Percentiles rank a stretch among this genome's conserved stretches.
phyloP scores from a whole-genome alignment of 768 basidiomycete species.

The Exidia glandulosa region DNA sequence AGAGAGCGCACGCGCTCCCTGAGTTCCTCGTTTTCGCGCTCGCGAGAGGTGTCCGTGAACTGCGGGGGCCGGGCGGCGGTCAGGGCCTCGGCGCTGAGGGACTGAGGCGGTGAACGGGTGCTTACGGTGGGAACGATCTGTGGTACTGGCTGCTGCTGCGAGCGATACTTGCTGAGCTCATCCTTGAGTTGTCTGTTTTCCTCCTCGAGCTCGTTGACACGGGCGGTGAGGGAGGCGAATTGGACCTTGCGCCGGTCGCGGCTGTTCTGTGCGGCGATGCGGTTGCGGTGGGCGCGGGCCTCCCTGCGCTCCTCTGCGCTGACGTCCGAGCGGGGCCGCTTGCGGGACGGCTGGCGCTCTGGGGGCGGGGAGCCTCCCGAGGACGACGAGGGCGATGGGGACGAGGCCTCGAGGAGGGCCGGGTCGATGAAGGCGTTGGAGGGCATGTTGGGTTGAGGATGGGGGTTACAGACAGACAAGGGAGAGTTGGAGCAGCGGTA shows the following conservation, averaged over 20 bases:
- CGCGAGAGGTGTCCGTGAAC: constrained; percentile 29
- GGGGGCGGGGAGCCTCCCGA: constrained; percentile 13
- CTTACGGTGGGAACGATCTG: not conserved
- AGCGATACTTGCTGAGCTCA: constrained; percentile 2
- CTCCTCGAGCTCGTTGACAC: constrained; percentile 65
- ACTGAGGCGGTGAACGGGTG: not conserved
- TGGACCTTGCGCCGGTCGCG: constrained; percentile 85
- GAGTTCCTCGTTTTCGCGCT: constrained; percentile 64
- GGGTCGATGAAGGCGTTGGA: constrained; percentile 8
- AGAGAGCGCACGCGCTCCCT: constrained; percentile 67
- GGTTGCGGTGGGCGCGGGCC: constrained; percentile 81
- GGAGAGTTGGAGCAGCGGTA: not conserved
- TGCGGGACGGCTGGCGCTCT: constrained; percentile 44
- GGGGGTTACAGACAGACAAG: not conserved
- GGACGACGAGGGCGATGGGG: constrained; percentile 2
- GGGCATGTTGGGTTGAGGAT: not conserved
- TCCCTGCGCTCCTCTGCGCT: constrained; percentile 73
- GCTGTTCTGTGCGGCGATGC: constrained; percentile 88
- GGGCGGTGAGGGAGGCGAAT: constrained; percentile 51
- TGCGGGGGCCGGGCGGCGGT: constrained; percentile 18
- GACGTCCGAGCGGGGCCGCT: constrained; percentile 55
- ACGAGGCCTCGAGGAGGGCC: constrained; percentile 5
- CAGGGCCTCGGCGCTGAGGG: constrained; percentile 28
- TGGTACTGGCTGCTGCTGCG: constrained; percentile 1
- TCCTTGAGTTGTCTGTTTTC: constrained; percentile 59